Evolutionary conservation across 2,329 filamentous ascomycete genomes (phyloP).

Genomic region (Epichloe sibirici): DNA sequence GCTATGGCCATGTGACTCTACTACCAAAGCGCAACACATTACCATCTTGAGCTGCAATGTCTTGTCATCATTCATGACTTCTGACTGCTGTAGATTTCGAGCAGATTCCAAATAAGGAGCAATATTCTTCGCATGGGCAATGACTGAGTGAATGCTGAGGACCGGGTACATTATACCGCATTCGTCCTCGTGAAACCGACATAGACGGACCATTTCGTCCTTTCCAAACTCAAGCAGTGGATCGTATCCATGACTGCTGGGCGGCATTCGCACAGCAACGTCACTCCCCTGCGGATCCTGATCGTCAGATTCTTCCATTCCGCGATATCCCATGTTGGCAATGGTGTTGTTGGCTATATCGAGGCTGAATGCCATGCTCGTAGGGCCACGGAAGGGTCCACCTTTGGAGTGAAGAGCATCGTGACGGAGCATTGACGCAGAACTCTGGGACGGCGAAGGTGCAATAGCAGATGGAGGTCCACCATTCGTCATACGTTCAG

Average conservation of each 20-base stretch:
- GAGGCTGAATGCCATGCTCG: slow-evolving; percentile 73
- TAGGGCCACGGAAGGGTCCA: slow-evolving; percentile 69
- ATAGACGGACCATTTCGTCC: slow-evolving; percentile 69
- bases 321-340: slow-evolving; percentile 77
- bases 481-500: slow-evolving; percentile 29
- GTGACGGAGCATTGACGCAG: slow-evolving; percentile 24
- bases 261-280: slow-evolving; percentile 12
- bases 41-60: slow-evolving; percentile 71
- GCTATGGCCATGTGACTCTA: slow-evolving; percentile 71
- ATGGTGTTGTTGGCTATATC: slow-evolving; percentile 79
- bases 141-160: slow-evolving; percentile 59
- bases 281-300: slow-evolving; percentile 28
- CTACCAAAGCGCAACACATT: slow-evolving; percentile 62
- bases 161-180: slow-evolving; percentile 89
- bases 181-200: slow-evolving; percentile 75
- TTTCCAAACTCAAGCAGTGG: slow-evolving; percentile 69
- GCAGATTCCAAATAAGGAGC: slow-evolving; percentile 57
- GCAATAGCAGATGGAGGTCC: slow-evolving; percentile 19
- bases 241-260: slow-evolving; percentile 38
- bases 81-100: slow-evolving; percentile 21
- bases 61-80: slow-evolving; percentile 34
- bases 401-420: slow-evolving; percentile 39
- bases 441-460: slow-evolving; percentile 31
- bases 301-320: slow-evolving; percentile 48
- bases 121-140: slow-evolving; percentile 56